Evolutionary conservation across 164 flowering plant species (phyloP).

Genomic region (Kingdonia uniflora): DNA sequence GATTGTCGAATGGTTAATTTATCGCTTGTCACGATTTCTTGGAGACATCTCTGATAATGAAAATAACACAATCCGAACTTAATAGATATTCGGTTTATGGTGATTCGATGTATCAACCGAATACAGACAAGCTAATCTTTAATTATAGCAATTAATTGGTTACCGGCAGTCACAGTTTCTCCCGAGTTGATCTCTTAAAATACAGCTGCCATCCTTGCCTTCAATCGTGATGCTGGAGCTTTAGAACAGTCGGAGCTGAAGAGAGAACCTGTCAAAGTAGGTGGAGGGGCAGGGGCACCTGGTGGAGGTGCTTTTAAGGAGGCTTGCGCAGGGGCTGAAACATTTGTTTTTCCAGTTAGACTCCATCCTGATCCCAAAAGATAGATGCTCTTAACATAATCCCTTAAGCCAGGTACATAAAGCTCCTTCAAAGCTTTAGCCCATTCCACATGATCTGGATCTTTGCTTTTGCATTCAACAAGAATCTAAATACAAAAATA

Average conservation of each 20-base stretch:
- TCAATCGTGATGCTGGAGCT: constrained; percentile 53
- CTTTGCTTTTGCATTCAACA: constrained; percentile 77
- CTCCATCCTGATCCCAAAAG: constrained; percentile 94
- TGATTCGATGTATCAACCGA: too few species aligned
- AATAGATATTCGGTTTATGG: too few species aligned
- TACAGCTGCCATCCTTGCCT: constrained; percentile 91
- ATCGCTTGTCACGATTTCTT: too few species aligned
- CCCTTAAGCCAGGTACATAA: constrained; percentile 82
- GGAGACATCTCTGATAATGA: too few species aligned
- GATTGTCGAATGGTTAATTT: too few species aligned
- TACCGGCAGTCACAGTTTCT: constrained; percentile 73
- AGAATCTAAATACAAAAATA: constrained; percentile 49
- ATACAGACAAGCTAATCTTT: too few species aligned
- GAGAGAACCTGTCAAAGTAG: constrained; percentile 71
- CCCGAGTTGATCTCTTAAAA: constrained; percentile 80
- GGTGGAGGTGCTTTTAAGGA: constrained; percentile 51
- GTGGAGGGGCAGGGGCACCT: constrained; percentile 77
- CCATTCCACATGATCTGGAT: constrained; percentile 94
- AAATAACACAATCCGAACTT: too few species aligned
- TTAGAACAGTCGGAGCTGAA: constrained; percentile 51
- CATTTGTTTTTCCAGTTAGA: constrained; percentile 36
- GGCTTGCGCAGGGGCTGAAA: constrained; percentile 21
- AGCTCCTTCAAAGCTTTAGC: constrained; percentile 94
- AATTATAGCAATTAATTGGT: background rate
- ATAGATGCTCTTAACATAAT: constrained; percentile 72